phyloP scores from a whole-genome alignment of 805 yeast genomes.

The Kluyveromyces nonfermentans region DNA sequence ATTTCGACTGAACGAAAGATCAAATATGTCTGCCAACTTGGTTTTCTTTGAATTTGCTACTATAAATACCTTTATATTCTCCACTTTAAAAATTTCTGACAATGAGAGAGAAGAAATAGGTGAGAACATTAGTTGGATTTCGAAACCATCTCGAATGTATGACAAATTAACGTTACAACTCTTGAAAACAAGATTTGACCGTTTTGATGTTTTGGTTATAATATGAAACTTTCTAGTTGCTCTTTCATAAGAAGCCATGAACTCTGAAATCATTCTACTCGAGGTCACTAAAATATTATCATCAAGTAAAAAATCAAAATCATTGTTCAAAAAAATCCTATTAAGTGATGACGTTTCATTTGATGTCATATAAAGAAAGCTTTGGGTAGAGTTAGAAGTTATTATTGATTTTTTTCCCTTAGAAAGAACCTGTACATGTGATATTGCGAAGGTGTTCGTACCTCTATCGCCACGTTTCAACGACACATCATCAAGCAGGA shows the following conservation, averaged over 20 bases:
- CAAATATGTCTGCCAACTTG: background rate
- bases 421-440: background rate
- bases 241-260: background rate
- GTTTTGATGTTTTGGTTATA: background rate
- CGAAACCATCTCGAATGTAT: background rate
- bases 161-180: background rate
- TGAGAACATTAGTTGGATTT: background rate
- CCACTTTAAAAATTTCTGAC: background rate
- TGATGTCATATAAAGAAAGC: background rate
- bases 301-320: background rate
- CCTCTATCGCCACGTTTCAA: slow-evolving; percentile 2
- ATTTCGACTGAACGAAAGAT: background rate
- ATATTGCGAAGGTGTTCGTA: background rate
- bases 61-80: background rate
- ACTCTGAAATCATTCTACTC: background rate
- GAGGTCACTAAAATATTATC: background rate
- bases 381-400: background rate
- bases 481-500: slow-evolving; percentile 3
- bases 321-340: slow-evolving; percentile 3
- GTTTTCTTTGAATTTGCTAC: background rate
- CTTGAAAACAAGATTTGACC: background rate
- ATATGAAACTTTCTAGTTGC: background rate
- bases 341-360: slow-evolving; percentile 5
- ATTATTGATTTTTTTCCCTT: background rate
- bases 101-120: background rate